These are phyloP conservation scores for Peniophora sp. DNA, from an alignment of 1,284 basidiomycete genomes.

Conservation along the genomic window DNA sequence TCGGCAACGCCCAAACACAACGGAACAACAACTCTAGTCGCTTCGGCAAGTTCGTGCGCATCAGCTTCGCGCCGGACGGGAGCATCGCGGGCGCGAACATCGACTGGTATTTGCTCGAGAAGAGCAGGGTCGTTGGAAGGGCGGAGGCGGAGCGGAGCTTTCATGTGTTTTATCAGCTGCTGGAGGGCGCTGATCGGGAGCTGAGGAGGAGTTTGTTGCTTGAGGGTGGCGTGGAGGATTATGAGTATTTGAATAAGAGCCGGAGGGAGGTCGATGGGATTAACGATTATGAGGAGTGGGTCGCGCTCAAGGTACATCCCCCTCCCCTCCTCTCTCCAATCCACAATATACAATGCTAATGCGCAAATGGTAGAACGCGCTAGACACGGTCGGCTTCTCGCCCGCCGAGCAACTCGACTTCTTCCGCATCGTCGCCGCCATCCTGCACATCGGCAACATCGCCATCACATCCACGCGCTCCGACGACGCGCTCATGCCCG, in stretches of 20 bases:
- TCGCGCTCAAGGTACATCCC: constrained; percentile 55
- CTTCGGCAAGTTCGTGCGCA: constrained; percentile 97
- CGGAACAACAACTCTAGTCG: constrained; percentile 99
- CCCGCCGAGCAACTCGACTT: constrained; percentile 83
- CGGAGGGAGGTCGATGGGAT: constrained; percentile 91
- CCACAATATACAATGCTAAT: background rate
- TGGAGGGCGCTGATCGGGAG: constrained; percentile 36
- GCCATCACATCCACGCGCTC: constrained; percentile 72
- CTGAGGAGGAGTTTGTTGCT: constrained; percentile 74
- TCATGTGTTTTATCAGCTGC: constrained; percentile 94
- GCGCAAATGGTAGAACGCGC: constrained; percentile 45
- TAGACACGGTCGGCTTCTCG: constrained; percentile 85
- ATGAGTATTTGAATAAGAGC: constrained; percentile 88
- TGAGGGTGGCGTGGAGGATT: constrained; percentile 72
- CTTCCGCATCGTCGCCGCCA: constrained; percentile 90
- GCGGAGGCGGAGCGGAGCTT: constrained; percentile 89
- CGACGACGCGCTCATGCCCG: constrained; percentile 84
- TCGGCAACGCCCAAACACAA: constrained; percentile 98
- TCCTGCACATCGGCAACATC: constrained; percentile 96
- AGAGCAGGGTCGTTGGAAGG: constrained; percentile 89
- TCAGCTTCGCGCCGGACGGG: constrained; percentile 89
- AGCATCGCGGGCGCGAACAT: constrained; percentile 98
- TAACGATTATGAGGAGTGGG: constrained; percentile 89
- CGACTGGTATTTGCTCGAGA: constrained; percentile 98
- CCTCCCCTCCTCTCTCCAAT: background rate